Conservation (phyloP, 129 eudicot genomes). For the Solidago caesia region DNA sequence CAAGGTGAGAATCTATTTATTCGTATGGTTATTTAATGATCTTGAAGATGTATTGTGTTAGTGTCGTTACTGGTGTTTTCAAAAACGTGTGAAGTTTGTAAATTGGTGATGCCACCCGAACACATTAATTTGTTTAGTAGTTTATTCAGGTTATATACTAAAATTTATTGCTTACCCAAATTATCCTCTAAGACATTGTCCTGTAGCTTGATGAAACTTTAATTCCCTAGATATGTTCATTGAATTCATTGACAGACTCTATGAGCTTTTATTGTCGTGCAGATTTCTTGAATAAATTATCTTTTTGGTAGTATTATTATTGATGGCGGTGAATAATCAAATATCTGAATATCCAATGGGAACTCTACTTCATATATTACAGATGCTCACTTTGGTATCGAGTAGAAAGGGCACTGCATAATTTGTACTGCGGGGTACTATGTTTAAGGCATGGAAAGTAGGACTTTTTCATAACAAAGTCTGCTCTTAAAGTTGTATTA, state of each 20-base stretch:
- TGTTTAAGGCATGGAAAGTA: too few species aligned
- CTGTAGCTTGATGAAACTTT: neutral
- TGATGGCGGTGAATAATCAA: neutral
- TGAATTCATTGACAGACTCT: neutral
- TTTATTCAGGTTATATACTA: neutral
- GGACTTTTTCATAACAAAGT: neutral
- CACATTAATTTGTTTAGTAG: neutral
- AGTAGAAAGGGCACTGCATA: too few species aligned
- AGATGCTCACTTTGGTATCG: neutral
- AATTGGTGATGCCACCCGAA: neutral
- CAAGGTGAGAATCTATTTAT: constrained; percentile 50
- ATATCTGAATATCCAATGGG: neutral
- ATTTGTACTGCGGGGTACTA: too few species aligned
- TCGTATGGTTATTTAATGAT: neutral
- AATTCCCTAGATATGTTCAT: too few species aligned
- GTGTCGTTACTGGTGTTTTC: neutral
- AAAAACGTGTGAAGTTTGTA: neutral
- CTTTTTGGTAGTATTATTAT: too few species aligned
- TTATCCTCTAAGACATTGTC: neutral
- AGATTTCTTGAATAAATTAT: too few species aligned
- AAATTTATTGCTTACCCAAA: neutral
- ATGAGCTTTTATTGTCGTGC: neutral
- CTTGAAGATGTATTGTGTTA: constrained; percentile 5
- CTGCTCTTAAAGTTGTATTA: neutral
- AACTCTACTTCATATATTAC: neutral